Percentiles rank a stretch among this genome's conserved stretches.
Evolutionary conservation across 306 rosid genomes (phyloP).

Genomic region (Alnus rubra): DNA sequence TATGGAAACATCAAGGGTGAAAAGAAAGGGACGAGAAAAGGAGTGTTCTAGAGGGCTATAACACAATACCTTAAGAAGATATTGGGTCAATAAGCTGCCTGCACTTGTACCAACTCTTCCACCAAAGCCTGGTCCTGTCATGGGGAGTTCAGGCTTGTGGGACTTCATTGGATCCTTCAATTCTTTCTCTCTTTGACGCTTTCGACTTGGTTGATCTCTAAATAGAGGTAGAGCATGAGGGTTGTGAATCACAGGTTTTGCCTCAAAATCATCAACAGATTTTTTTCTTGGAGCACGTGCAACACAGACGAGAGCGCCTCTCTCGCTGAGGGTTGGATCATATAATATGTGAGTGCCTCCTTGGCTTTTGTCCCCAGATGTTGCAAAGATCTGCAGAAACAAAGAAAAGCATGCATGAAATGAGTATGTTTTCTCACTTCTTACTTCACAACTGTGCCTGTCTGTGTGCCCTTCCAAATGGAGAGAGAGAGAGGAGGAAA

Average conservation of each 20-base stretch:
- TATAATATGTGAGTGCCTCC: conserved; percentile 89
- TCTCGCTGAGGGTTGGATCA: conserved; percentile 85
- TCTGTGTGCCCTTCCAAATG: not conserved
- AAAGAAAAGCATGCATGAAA: conserved; percentile 19
- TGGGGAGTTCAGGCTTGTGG: conserved; percentile 95
- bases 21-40: conserved; percentile 4
- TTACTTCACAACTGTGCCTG: not conserved
- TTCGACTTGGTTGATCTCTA: conserved; percentile 93
- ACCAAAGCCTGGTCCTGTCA: conserved; percentile 95
- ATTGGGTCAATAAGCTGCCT: conserved; percentile 96
- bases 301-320: conserved; percentile 97
- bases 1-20: not conserved
- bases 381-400: conserved; percentile 68
- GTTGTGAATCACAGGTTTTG: conserved; percentile 86
- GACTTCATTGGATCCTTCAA: conserved; percentile 92
- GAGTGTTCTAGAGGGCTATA: not conserved
- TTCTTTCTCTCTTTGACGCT: conserved; percentile 81
- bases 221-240: conserved; percentile 92
- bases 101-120: conserved; percentile 86
- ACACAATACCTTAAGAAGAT: conserved; percentile 73
- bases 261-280: conserved; percentile 84
- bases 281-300: conserved; percentile 94
- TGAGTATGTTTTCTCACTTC: not conserved
- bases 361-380: conserved; percentile 85
- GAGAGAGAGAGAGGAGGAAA: not conserved